Base-by-base conservation (phyloP, 2,329 filamentous ascomycete species). In the Phyllosticta citrichinensis region DNA sequence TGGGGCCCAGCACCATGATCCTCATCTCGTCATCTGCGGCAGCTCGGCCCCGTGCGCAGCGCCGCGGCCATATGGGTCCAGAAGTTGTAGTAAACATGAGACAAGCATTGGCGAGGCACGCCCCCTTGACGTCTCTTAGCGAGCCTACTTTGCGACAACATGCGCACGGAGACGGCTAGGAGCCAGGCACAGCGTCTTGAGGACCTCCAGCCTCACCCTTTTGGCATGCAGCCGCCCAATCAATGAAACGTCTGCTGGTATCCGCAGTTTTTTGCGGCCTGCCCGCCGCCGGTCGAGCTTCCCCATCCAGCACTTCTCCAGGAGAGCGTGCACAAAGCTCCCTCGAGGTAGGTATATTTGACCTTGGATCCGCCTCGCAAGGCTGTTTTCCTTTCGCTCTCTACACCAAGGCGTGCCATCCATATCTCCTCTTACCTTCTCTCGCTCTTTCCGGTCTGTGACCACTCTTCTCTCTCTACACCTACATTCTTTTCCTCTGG, bases 391-490 rank as follows among this genome's bases (percentile, higher is more conserved):
- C 51, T 47, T 20, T n/a, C 11, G 30, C 47, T 53, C 50, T 54
- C 60, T 58, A 47, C 54, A 61, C 54, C 60, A 61, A 57, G 60
- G 60, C 60, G 25, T 14, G 60, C 60, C 60, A 54, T 62, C 60
- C 52, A 51, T 47, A 47, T n/a, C 40, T n/a, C 40, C 40, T 47
- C 40, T 53, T 57, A 54, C 30, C 30, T 51, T 33, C 14, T 50
- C 35, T 61, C 55, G 53, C 54, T 52, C 60, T 58, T 52, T 24
- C 47, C 60, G 60, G 60, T 62, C 60, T 62, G 60, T 52, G 60
- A 62, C 60, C 60, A 51, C 25, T 53, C 69, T 71, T 74, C 71
- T 65, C 73, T 47, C 73, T 65, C 66, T 25, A 66, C 64, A 66
- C 65, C 66, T 66, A 68, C 69, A 66, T 69, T 72, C 67, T 66